Percentiles rank a stretch among this genome's conserved stretches.
These are phyloP conservation scores for Malus hybrid DNA, from an alignment of 331 rosid genomes.

Conservation along the genomic window DNA sequence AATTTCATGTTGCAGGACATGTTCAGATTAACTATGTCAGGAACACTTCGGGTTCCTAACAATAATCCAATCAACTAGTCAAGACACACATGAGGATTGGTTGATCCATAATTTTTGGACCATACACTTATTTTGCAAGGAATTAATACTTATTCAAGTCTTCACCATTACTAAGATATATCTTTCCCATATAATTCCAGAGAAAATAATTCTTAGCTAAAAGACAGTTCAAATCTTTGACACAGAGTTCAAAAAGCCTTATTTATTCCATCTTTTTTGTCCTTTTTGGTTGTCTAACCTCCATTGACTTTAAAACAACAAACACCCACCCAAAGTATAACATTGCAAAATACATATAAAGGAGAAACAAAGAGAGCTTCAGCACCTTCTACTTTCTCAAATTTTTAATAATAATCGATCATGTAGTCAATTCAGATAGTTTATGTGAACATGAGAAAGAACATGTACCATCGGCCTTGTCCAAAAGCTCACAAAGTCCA, in stretches of 20 bases:
- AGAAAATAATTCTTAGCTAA: not conserved
- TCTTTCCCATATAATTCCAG: not conserved
- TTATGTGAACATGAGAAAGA: conserved; percentile 8
- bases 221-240: not conserved
- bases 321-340: not conserved
- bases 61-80: conserved; percentile 7
- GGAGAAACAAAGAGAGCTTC: not conserved
- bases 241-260: not conserved
- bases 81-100: not conserved
- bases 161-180: not conserved
- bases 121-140: not conserved
- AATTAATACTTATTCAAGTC: not conserved
- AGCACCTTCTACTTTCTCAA: not conserved
- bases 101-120: not conserved
- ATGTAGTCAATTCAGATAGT: not conserved
- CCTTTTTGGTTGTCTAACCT: not conserved
- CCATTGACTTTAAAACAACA: not conserved
- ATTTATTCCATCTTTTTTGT: not conserved
- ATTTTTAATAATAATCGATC: not conserved
- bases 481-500: conserved; percentile 30
- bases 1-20: conserved; percentile 10
- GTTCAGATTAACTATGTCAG: conserved; percentile 11
- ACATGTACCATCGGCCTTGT: conserved; percentile 55
- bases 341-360: not conserved
- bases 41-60: conserved; percentile 13